Evolutionary conservation across 139 green algal species (phyloP).

Genomic region (Choricystis sp.): DNA sequence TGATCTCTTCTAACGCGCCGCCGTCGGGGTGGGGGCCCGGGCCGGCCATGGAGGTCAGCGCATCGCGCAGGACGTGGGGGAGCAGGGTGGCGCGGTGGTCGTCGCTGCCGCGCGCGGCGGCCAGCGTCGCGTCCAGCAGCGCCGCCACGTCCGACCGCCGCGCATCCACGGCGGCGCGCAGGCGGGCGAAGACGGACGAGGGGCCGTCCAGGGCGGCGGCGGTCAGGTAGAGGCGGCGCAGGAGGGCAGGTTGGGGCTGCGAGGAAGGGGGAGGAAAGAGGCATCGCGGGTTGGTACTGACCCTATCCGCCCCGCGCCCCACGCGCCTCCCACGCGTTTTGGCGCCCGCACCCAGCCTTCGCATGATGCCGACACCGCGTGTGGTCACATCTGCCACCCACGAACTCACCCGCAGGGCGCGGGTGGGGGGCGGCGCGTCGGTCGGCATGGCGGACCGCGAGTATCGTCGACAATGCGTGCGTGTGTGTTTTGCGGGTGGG

Average conservation of each 20-base stretch:
- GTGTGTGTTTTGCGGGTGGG: no score
- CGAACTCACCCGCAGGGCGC: no score
- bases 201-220: background rate
- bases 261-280: background rate
- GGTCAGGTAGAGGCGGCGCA: background rate
- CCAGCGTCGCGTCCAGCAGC: background rate
- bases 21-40: background rate
- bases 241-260: background rate
- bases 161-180: background rate
- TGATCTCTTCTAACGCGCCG: background rate
- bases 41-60: background rate
- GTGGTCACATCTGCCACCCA: no score
- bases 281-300: background rate
- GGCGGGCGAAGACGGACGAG: background rate
- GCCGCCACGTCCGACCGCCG: background rate
- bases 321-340: no score
- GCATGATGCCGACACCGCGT: no score
- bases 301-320: no score
- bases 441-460: no score
- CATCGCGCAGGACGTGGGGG: background rate
- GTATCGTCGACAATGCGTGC: no score
- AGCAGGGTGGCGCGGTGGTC: background rate
- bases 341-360: no score
- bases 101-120: no score
- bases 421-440: no score